Conservation (phyloP, 352 stramenopile genomes). For the Blastocystis sp. region DNA sequence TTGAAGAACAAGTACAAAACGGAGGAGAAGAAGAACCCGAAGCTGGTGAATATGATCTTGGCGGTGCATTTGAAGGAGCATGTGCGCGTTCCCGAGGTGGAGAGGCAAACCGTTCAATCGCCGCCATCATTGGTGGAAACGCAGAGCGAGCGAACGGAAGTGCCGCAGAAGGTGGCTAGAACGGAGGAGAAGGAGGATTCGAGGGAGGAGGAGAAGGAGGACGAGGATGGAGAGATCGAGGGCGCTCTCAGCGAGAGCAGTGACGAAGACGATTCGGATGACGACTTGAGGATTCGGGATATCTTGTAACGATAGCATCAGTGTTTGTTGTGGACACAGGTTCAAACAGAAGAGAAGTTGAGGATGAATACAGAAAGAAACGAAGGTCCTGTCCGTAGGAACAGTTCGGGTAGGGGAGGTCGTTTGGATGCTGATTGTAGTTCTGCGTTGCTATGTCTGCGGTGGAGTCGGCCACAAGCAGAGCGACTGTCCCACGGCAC, state of each 20-base stretch:
- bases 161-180: neutral
- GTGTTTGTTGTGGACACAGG: neutral
- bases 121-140: no score
- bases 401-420: neutral
- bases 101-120: neutral
- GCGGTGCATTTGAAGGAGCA: slow-evolving; percentile 65
- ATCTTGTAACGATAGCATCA: neutral
- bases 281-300: neutral
- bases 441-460: slow-evolving; percentile 8
- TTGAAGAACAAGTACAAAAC: slow-evolving; percentile 70
- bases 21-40: slow-evolving; percentile 60
- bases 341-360: neutral
- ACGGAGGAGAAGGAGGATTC: neutral
- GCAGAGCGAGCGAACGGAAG: no score
- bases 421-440: neutral
- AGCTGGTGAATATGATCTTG: slow-evolving; percentile 48
- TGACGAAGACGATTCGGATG: slow-evolving; percentile 31
- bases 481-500: neutral
- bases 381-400: neutral
- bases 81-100: slow-evolving; percentile 30
- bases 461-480: neutral
- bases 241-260: slow-evolving; percentile 57
- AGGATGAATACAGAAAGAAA: neutral
- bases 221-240: slow-evolving; percentile 28
- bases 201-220: neutral